Conservation (phyloP, 2,329 filamentous ascomycete species). For the Penicillium aurantiogriseum region DNA sequence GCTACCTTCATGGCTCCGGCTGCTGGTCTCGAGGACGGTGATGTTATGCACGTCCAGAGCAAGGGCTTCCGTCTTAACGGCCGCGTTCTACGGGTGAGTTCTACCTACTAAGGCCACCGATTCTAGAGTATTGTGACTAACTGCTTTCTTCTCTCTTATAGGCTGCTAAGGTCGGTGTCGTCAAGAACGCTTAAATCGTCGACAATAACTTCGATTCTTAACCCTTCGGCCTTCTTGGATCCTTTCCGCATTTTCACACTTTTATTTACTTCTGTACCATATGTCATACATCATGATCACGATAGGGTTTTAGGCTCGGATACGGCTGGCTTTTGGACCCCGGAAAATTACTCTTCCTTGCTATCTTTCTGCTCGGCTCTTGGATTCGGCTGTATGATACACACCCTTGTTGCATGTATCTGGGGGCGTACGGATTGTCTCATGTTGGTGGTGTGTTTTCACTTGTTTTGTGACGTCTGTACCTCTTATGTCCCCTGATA, state of each 20-base stretch:
- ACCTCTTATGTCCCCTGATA: slow-evolving; percentile 16
- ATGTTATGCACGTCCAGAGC: slow-evolving; percentile 87
- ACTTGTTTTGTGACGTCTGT: slow-evolving; percentile 22
- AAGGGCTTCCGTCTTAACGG: slow-evolving; percentile 96
- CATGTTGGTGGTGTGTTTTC: slow-evolving; percentile 24
- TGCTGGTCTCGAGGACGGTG: slow-evolving; percentile 83
- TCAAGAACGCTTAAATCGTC: slow-evolving; percentile 66
- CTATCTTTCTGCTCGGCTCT: slow-evolving; percentile 26
- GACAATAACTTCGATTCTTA: slow-evolving; percentile 10
- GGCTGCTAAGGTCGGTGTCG: slow-evolving; percentile 93
- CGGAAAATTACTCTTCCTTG: slow-evolving; percentile 23
- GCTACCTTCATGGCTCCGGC: slow-evolving; percentile 91
- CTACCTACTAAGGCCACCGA: neutral
- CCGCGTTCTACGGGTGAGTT: slow-evolving; percentile 67
- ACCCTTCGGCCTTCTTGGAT: neutral
- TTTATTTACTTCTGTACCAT: slow-evolving; percentile 33
- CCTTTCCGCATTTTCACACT: slow-evolving; percentile 4
- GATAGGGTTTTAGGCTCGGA: slow-evolving; percentile 25
- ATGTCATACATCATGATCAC: slow-evolving; percentile 33
- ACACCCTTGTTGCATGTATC: slow-evolving; percentile 30
- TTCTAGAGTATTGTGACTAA: neutral
- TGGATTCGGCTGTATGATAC: slow-evolving; percentile 37
- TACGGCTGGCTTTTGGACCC: slow-evolving; percentile 24
- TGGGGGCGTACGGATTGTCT: slow-evolving; percentile 33
- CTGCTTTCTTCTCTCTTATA: slow-evolving; percentile 23